phyloP scores from a whole-genome alignment of 306 rosid genomes.

The Pueraria montana region DNA sequence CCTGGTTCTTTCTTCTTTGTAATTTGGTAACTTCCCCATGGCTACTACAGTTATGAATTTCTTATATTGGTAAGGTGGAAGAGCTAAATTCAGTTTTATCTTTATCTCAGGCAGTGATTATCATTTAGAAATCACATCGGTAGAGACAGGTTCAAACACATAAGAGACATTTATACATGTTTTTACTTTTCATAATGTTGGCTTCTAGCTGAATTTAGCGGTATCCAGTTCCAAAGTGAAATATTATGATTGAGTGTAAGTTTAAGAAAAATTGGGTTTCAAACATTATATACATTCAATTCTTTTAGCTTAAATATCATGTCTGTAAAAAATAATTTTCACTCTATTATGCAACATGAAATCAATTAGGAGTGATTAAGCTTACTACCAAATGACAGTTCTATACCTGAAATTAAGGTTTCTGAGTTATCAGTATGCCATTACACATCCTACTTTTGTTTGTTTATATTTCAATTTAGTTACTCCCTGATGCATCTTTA shows the following conservation, averaged over 20 bases:
- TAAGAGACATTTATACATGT: background rate
- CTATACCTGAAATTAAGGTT: background rate
- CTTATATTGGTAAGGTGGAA: background rate
- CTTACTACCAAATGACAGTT: background rate
- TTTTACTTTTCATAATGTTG: background rate
- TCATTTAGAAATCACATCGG: background rate
- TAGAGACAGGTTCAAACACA: background rate
- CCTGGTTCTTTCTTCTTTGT: background rate
- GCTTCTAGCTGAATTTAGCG: background rate
- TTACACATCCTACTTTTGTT: background rate
- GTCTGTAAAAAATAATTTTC: background rate
- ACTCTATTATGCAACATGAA: background rate
- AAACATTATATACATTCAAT: background rate
- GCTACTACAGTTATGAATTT: conserved; percentile 2
- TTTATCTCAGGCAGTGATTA: background rate
- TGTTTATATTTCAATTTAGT: background rate
- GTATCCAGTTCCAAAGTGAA: background rate
- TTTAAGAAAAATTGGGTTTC: background rate
- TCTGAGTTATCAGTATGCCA: background rate
- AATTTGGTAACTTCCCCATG: background rate
- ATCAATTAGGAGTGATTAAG: conserved; percentile 11
- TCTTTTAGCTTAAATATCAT: background rate
- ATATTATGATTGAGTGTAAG: background rate
- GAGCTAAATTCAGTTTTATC: background rate
- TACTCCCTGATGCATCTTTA: background rate